Evolutionary conservation across 257 asterid species (phyloP).

Genomic region (Nicotiana knightiana): DNA sequence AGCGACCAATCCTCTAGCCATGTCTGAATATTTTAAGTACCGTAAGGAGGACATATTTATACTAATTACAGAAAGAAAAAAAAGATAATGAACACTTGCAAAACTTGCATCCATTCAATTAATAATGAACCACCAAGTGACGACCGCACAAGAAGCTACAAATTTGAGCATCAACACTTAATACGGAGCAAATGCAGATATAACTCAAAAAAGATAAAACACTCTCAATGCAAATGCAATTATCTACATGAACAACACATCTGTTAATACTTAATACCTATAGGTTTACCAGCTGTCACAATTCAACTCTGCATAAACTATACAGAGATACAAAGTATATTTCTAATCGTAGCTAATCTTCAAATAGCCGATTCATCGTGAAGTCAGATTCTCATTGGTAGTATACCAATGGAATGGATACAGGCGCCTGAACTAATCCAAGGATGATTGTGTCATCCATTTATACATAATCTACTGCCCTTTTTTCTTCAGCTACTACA

Average conservation of each 20-base stretch:
- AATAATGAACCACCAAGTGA: background rate
- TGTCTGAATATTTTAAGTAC: conserved; percentile 27
- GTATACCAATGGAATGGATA: too few relatives aligned
- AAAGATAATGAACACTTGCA: background rate
- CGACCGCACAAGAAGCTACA: background rate
- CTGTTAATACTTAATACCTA: background rate
- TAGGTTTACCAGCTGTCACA: background rate
- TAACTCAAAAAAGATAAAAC: background rate
- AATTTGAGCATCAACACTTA: background rate
- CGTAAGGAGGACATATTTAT: background rate
- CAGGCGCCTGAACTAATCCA: too few relatives aligned
- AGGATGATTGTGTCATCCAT: too few relatives aligned
- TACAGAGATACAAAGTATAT: too few relatives aligned
- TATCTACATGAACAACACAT: background rate
- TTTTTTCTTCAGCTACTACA: too few relatives aligned
- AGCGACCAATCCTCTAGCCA: conserved; percentile 61
- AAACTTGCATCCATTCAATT: background rate
- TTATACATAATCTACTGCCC: too few relatives aligned
- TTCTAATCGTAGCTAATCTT: too few relatives aligned
- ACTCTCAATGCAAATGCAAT: background rate
- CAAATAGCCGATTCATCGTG: too few relatives aligned
- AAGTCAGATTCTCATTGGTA: too few relatives aligned
- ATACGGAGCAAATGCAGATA: too few relatives aligned
- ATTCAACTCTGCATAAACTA: background rate
- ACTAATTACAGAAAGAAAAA: background rate